phyloP scores from a whole-genome alignment of 2,329 filamentous ascomycete species.

The Scedosporium minutisporum region DNA sequence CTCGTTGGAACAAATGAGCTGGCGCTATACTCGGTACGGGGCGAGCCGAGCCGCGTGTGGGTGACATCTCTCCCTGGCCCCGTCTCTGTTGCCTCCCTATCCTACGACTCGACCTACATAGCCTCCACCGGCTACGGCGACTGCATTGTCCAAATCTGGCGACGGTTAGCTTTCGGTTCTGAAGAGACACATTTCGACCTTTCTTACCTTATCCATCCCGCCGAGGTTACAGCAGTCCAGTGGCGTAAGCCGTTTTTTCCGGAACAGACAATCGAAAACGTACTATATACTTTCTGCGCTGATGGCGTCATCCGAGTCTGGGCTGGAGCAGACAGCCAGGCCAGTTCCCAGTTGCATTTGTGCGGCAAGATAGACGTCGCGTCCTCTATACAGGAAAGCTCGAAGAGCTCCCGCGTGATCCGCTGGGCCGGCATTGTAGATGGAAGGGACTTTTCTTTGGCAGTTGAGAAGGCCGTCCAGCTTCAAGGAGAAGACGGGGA shows the following conservation, averaged over 20 bases:
- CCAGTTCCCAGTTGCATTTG: constrained; percentile 62
- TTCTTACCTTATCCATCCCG: constrained; percentile 78
- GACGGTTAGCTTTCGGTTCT: constrained; percentile 71
- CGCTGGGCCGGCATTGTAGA: constrained; percentile 75
- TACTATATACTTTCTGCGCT: constrained; percentile 79
- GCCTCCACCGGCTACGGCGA: constrained; percentile 73
- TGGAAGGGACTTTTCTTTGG: constrained; percentile 66
- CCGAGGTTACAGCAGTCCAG: constrained; percentile 68
- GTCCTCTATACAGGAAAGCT: constrained; percentile 49
- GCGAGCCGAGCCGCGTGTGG: constrained; percentile 56
- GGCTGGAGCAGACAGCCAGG: constrained; percentile 65
- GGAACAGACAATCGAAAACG: constrained; percentile 73
- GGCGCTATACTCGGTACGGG: constrained; percentile 52
- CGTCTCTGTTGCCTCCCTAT: constrained; percentile 66
- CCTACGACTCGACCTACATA: constrained; percentile 79
- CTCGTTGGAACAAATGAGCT: constrained; percentile 64
- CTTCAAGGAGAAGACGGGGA: constrained; percentile 40
- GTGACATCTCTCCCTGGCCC: constrained; percentile 62
- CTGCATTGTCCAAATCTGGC: constrained; percentile 85
- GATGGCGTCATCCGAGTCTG: constrained; percentile 78
- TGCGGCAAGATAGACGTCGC: constrained; percentile 74
- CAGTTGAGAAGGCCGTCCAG: constrained; percentile 68
- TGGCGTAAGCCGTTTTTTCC: constrained; percentile 74
- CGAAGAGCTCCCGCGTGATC: constrained; percentile 24
- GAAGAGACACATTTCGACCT: constrained; percentile 84